Percentiles rank a stretch among this genome's conserved stretches.
Conservation (phyloP, 805 yeast genomes). For the Yamadazyma paraphyllophila region DNA sequence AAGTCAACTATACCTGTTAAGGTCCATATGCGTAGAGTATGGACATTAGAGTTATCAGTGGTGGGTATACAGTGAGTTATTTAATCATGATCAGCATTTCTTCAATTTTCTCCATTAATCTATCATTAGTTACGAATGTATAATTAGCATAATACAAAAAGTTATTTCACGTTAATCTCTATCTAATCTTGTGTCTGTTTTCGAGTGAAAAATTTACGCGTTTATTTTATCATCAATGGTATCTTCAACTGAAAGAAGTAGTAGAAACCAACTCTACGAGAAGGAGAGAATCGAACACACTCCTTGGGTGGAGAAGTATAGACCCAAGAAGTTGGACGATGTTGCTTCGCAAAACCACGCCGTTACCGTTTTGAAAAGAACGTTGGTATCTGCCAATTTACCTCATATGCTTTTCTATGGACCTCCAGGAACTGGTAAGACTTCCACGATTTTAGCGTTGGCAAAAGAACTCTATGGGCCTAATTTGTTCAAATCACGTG, state of each 20-base stretch:
- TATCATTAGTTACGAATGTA: not conserved
- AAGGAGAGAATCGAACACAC: constrained; percentile 49
- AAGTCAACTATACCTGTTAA: constrained; percentile 42
- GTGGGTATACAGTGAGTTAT: constrained; percentile 55
- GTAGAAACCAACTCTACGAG: constrained; percentile 25
- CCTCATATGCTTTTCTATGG: constrained; percentile 94
- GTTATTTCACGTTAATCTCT: not conserved
- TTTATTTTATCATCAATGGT: constrained; percentile 1
- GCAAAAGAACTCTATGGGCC: constrained; percentile 81
- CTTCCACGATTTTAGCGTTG: constrained; percentile 81
- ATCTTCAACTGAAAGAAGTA: constrained; percentile 4
- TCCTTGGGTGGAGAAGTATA: constrained; percentile 94
- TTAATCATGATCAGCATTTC: constrained; percentile 33
- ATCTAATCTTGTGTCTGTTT: too few species aligned
- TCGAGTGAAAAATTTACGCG: constrained; percentile 5
- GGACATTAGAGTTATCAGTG: constrained; percentile 93
- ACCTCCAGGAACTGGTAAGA: constrained; percentile 93
- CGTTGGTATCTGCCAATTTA: constrained; percentile 74
- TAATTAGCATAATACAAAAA: not conserved
- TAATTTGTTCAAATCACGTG: constrained; percentile 60
- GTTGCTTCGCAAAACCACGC: constrained; percentile 92
- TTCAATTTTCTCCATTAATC: not conserved
- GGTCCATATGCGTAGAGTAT: constrained; percentile 87
- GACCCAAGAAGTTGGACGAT: constrained; percentile 85
- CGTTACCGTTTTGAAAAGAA: constrained; percentile 74